These are phyloP conservation scores for Thelonectria discophora DNA, from an alignment of 2,329 filamentous ascomycete species.

Conservation along the genomic window DNA sequence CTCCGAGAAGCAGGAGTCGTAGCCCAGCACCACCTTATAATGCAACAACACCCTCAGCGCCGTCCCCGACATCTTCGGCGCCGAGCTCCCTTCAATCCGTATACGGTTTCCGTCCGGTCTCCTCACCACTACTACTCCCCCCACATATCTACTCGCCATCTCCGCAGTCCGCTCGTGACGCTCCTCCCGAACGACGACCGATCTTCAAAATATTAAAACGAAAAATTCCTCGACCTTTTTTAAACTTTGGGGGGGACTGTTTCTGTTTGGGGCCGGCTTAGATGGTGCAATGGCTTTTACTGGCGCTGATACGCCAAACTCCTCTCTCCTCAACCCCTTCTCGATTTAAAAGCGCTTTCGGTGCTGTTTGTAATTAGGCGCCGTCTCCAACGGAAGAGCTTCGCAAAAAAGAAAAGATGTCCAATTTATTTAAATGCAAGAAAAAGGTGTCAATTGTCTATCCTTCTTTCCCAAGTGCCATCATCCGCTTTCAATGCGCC, in stretches of 20 bases:
- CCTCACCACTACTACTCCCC: slow-evolving; percentile 2
- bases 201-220: slow-evolving; percentile 7
- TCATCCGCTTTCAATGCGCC: background rate
- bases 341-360: slow-evolving; percentile 42
- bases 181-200: slow-evolving; percentile 22
- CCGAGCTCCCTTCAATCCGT: slow-evolving; percentile 15
- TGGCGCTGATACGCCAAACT: slow-evolving; percentile 20
- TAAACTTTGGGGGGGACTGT: slow-evolving; percentile 11
- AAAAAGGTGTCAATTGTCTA: background rate
- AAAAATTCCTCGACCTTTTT: background rate
- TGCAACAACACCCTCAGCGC: slow-evolving; percentile 2
- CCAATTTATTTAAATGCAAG: slow-evolving; percentile 22
- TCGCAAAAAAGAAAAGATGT: slow-evolving; percentile 40
- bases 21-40: slow-evolving; percentile 29
- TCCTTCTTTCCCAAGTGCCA: slow-evolving; percentile 2
- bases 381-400: slow-evolving; percentile 33
- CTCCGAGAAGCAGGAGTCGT: slow-evolving; percentile 62
- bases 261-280: slow-evolving; percentile 5
- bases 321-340: slow-evolving; percentile 10
- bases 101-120: background rate
- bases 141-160: slow-evolving; percentile 14
- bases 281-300: slow-evolving; percentile 5
- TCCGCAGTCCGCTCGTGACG: slow-evolving; percentile 17
- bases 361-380: slow-evolving; percentile 44
- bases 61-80: slow-evolving; percentile 13